Conservation (phyloP, 1,284 basidiomycete species). For the Pisolithus thermaeus region DNA sequence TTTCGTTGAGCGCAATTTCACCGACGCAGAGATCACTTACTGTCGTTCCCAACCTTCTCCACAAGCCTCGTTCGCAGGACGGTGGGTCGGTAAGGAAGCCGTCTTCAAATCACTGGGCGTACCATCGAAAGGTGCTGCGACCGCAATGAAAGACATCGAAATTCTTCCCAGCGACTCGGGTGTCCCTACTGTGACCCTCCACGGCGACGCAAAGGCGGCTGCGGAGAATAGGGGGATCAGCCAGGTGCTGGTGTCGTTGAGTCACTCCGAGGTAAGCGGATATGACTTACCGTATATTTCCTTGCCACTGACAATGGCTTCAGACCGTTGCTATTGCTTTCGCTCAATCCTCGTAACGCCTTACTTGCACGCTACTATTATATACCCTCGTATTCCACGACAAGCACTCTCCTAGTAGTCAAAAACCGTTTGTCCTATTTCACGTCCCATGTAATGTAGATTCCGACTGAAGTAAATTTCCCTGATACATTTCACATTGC, state of each 20-base stretch:
- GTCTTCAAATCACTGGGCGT: constrained; percentile 97
- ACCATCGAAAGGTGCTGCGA: constrained; percentile 85
- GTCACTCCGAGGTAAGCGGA: constrained; percentile 78
- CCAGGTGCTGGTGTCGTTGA: constrained; percentile 79
- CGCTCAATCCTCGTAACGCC: constrained; percentile 54
- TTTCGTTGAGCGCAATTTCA: constrained; percentile 93
- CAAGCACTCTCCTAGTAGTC: constrained; percentile 28
- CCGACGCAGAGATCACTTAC: constrained; percentile 81
- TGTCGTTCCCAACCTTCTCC: constrained; percentile 86
- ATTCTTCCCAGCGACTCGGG: constrained; percentile 74
- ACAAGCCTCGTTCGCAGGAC: constrained; percentile 87
- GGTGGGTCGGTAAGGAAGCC: constrained; percentile 97
- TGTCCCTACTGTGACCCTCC: constrained; percentile 69
- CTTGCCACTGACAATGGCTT: constrained; percentile 14
- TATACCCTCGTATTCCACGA: background rate
- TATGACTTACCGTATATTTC: background rate
- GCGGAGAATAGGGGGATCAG: constrained; percentile 73
- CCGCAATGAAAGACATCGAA: constrained; percentile 95
- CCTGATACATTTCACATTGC: background rate
- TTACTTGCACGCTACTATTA: background rate
- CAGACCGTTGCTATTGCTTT: constrained; percentile 79
- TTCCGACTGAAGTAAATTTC: constrained; percentile 4
- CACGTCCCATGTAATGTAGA: background rate
- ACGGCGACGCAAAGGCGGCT: constrained; percentile 77
- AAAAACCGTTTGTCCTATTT: background rate